Percentiles rank a stretch among this genome's conserved stretches.
Evolutionary conservation across 108 stramenopile species (phyloP).

Genomic region (Nannochloropsis oceanica): DNA sequence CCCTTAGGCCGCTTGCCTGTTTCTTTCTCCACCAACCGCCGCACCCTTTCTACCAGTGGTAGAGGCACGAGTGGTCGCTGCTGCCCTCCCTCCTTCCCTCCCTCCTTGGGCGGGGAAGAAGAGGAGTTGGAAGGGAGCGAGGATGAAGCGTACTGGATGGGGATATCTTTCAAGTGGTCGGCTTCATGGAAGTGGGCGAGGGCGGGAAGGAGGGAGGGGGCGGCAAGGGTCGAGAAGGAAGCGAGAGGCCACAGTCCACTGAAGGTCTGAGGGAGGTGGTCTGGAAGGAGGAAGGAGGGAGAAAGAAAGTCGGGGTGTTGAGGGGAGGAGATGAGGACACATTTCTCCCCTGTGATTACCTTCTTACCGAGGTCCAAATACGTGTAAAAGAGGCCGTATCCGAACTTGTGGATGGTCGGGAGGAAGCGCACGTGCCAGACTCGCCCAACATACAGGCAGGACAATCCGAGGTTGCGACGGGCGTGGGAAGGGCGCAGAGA

Average conservation of each 20-base stretch:
- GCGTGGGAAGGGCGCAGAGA: neutral
- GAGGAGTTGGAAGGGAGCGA: no score
- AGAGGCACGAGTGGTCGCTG: no score
- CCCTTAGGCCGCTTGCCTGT: conserved; percentile 2
- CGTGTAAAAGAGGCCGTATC: conserved; percentile 67
- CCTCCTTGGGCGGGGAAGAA: no score
- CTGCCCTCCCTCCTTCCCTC: neutral
- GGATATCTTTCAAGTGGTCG: neutral
- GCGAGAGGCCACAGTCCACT: neutral
- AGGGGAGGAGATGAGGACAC: neutral
- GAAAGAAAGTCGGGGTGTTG: neutral
- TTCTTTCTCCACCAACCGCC: neutral
- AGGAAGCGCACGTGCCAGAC: conserved; percentile 28
- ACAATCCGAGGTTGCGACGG: neutral
- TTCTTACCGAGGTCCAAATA: conserved; percentile 60
- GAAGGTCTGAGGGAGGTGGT: neutral
- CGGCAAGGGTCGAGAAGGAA: neutral
- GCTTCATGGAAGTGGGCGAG: neutral
- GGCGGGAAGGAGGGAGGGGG: neutral
- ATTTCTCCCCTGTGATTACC: neutral
- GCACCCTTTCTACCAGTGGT: neutral
- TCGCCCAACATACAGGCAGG: conserved; percentile 10
- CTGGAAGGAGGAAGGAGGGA: neutral
- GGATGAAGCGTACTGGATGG: neutral
- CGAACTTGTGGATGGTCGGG: conserved; percentile 37